Evolutionary conservation across 2,329 filamentous ascomycete species (phyloP).

Genomic region (Chrysoporthe puriensis): DNA sequence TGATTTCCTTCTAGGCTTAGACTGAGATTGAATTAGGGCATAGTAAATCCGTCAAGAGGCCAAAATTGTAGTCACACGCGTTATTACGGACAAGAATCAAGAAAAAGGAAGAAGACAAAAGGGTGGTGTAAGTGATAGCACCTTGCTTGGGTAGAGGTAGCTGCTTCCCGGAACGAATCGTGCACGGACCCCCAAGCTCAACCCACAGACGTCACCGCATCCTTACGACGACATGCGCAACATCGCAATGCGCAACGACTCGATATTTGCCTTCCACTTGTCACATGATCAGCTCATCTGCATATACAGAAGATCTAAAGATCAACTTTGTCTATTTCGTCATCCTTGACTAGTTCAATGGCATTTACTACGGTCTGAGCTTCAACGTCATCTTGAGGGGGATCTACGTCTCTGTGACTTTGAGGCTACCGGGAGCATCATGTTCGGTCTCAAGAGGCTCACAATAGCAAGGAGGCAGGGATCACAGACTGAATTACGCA

Average conservation of each 20-base stretch:
- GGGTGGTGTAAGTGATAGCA: conserved; percentile 11
- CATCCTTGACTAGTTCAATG: not conserved
- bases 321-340: not conserved
- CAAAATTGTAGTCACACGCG: not conserved
- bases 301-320: not conserved
- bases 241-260: too few relatives aligned
- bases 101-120: not conserved
- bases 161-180: not conserved
- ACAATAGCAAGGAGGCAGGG: not conserved
- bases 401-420: not conserved
- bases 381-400: not conserved
- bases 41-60: not conserved
- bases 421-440: not conserved
- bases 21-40: not conserved
- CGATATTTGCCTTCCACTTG: not conserved
- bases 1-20: not conserved
- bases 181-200: conserved; percentile 9
- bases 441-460: conserved; percentile 14
- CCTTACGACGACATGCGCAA: not conserved
- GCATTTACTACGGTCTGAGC: not conserved
- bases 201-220: not conserved
- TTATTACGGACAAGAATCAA: not conserved
- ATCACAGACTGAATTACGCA: conserved; percentile 1
- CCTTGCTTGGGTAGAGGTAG: not conserved
- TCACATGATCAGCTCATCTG: not conserved